A percentile compares a stretch with the other conserved stretches of the same genome.
Evolutionary conservation across 2,329 filamentous ascomycete species (phyloP).

Genomic region (Epichloe bromicola): DNA sequence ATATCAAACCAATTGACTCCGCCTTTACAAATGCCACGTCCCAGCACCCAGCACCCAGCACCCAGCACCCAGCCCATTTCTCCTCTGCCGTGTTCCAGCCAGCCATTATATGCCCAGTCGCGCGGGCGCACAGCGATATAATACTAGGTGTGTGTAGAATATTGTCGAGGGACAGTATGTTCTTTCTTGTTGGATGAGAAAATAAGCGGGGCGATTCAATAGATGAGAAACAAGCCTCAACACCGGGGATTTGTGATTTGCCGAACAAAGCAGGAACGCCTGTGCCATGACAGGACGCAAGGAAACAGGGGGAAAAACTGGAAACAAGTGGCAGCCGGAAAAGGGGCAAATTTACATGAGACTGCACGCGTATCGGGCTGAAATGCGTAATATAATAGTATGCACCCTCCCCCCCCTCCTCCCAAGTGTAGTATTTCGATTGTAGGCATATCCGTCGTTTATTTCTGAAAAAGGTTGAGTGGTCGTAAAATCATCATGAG

Average conservation of each 20-base stretch:
- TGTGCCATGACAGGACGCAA: background rate
- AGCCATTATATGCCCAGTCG: too few relatives aligned
- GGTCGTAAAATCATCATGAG: constrained; percentile 1
- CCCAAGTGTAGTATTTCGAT: background rate
- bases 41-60: too few relatives aligned
- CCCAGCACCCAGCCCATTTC: too few relatives aligned
- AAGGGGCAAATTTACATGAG: background rate
- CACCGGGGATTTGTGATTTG: background rate
- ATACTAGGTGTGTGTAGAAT: background rate
- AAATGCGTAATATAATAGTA: background rate
- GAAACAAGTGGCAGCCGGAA: background rate
- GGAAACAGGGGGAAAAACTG: background rate
- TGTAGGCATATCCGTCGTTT: background rate
- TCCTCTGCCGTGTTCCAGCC: too few relatives aligned
- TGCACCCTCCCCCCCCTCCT: background rate
- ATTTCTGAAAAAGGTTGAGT: background rate
- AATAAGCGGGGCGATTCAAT: background rate
- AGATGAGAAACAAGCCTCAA: background rate
- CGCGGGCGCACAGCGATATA: too few relatives aligned
- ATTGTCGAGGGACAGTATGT: background rate
- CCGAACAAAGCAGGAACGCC: background rate
- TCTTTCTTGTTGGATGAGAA: background rate
- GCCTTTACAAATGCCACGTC: too few relatives aligned
- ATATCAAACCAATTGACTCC: too few relatives aligned
- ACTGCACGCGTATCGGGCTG: background rate